phyloP scores from a whole-genome alignment of 2,329 filamentous ascomycete species.

The Zasmidium cellare region DNA sequence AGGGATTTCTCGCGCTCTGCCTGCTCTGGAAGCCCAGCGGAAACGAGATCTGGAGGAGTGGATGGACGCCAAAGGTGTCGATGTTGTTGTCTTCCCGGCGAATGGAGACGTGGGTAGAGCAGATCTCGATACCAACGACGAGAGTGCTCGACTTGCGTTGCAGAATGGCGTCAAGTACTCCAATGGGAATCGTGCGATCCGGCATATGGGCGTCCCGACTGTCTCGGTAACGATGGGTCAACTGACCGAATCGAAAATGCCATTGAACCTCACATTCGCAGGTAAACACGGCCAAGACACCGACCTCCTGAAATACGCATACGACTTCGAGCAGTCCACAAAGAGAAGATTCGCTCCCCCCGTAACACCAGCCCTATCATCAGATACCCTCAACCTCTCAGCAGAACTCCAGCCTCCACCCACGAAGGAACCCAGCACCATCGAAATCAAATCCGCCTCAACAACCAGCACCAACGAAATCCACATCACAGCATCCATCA shows the following conservation, averaged over 20 bases:
- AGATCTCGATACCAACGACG: constrained; percentile 45
- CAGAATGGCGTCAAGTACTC: constrained; percentile 56
- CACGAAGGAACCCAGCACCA: background rate
- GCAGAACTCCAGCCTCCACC: background rate
- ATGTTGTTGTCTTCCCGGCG: constrained; percentile 52
- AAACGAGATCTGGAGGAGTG: constrained; percentile 54
- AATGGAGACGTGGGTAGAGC: constrained; percentile 53
- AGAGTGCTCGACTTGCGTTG: constrained; percentile 40
- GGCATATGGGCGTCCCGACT: constrained; percentile 57
- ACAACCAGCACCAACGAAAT: background rate
- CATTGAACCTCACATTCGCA: constrained; percentile 55
- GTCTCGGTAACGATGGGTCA: constrained; percentile 57
- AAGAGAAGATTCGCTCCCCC: constrained; percentile 24
- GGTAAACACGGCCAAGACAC: constrained; percentile 51
- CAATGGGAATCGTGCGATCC: constrained; percentile 55
- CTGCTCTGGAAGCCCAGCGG: constrained; percentile 50
- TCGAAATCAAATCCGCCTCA: constrained; percentile 5
- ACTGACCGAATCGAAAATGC: constrained; percentile 50
- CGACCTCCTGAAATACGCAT: constrained; percentile 31
- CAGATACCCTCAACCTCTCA: constrained; percentile 20
- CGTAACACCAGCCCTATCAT: constrained; percentile 25
- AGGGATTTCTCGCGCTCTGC: constrained; percentile 45
- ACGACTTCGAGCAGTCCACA: constrained; percentile 29
- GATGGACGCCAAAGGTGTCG: constrained; percentile 45
- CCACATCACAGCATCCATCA: constrained; percentile 1